phyloP scores from a whole-genome alignment of 176 grass and related monocot genomes.

The Phyllostachys edulis region DNA sequence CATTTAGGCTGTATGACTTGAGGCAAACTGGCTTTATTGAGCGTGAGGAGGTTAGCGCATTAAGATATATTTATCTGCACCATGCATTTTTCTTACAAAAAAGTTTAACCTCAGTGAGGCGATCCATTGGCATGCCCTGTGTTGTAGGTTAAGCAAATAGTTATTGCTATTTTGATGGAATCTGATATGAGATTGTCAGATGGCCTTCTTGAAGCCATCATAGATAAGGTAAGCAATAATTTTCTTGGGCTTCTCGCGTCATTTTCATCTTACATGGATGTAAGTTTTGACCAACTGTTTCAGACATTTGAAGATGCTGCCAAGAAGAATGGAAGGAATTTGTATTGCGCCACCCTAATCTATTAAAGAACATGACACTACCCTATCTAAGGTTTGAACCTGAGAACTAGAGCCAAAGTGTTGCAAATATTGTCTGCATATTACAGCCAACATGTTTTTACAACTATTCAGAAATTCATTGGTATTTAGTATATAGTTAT shows the following conservation, averaged over 20 bases:
- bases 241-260: neutral
- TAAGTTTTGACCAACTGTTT: neutral
- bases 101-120: neutral
- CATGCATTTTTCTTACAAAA: slow-evolving; percentile 11
- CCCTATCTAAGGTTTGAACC: slow-evolving; percentile 62
- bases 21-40: slow-evolving; percentile 83
- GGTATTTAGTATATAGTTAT: neutral
- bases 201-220: slow-evolving; percentile 64
- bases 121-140: neutral
- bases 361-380: slow-evolving; percentile 90
- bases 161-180: slow-evolving; percentile 80
- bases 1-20: slow-evolving; percentile 88
- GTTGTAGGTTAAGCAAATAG: slow-evolving; percentile 83
- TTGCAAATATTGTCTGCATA: slow-evolving; percentile 1
- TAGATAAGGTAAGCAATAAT: slow-evolving; percentile 62
- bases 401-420: neutral
- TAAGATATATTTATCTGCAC: slow-evolving; percentile 3
- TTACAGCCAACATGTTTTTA: neutral
- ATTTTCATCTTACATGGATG: neutral
- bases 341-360: slow-evolving; percentile 52
- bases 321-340: slow-evolving; percentile 85
- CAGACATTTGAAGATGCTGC: slow-evolving; percentile 88
- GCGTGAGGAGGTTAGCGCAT: slow-evolving; percentile 64
- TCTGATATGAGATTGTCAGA: slow-evolving; percentile 61
- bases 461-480: neutral